Evolutionary conservation across 345 rosid genomes (phyloP).

Genomic region (Psidium guajava): DNA sequence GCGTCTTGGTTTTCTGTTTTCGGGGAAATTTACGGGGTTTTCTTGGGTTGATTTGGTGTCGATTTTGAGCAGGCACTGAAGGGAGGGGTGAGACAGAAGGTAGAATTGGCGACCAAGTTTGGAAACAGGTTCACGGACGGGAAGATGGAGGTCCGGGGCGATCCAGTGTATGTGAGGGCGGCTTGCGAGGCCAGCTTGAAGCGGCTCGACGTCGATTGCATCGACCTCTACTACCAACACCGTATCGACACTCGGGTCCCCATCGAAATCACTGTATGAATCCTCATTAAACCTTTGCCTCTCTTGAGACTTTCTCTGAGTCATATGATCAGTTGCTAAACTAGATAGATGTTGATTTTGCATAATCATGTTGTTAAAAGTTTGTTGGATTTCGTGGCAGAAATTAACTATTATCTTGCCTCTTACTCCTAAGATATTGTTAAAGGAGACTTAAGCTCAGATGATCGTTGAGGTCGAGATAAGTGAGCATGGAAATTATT

Average conservation of each 20-base stretch:
- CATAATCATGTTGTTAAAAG: too few relatives aligned
- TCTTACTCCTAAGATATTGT: too few relatives aligned
- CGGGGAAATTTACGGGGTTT: too few relatives aligned
- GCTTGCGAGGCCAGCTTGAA: constrained; percentile 55
- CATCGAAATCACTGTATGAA: constrained; percentile 24
- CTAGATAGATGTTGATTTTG: background rate
- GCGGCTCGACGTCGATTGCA: constrained; percentile 27
- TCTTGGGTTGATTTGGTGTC: background rate
- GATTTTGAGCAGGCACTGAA: constrained; percentile 30
- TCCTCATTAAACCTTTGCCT: background rate
- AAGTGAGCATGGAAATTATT: too few relatives aligned
- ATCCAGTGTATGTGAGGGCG: constrained; percentile 41
- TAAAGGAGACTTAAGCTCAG: background rate
- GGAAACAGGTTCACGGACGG: constrained; percentile 19
- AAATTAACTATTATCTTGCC: too few relatives aligned
- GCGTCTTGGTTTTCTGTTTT: too few relatives aligned
- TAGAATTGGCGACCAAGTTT: constrained; percentile 51
- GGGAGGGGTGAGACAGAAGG: constrained; percentile 36
- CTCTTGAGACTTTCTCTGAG: background rate
- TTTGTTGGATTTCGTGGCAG: background rate
- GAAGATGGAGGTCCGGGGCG: constrained; percentile 20
- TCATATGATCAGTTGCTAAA: background rate
- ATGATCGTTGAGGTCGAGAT: too few relatives aligned
- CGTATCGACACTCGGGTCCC: background rate
- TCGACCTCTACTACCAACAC: background rate